Conservation (phyloP, 1,284 basidiomycete genomes). For the Mycosarcoma maydis region DNA sequence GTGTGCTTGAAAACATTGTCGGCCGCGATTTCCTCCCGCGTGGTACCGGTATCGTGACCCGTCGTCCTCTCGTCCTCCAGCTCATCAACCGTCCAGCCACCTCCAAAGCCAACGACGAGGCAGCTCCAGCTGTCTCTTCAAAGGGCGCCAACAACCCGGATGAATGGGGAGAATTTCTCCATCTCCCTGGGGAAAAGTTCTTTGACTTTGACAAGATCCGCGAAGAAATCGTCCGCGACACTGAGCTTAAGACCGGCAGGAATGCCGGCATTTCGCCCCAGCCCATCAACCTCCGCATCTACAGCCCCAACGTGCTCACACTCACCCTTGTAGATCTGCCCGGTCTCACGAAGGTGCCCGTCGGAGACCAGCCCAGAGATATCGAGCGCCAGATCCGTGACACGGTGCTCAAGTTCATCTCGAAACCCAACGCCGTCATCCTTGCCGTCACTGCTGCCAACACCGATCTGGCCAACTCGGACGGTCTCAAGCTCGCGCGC, state of each 20-base stretch:
- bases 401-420: constrained; percentile 92
- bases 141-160: constrained; percentile 58
- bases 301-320: constrained; percentile 94
- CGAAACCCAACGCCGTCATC: constrained; percentile 96
- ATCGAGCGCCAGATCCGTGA: constrained; percentile 96
- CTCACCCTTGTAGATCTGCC: constrained; percentile 95
- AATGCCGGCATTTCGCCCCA: constrained; percentile 98
- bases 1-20: constrained; percentile 78
- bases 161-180: constrained; percentile 97
- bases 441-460: constrained; percentile 96
- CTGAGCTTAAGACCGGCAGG: constrained; percentile 94
- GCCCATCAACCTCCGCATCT: constrained; percentile 93
- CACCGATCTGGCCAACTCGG: constrained; percentile 97
- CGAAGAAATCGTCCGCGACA: constrained; percentile 97
- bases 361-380: constrained; percentile 78
- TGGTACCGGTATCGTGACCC: constrained; percentile 91
- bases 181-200: constrained; percentile 93
- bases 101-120: constrained; percentile 28
- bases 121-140: constrained; percentile 4
- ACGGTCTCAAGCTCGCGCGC: constrained; percentile 94
- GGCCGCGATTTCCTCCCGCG: constrained; percentile 87
- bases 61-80: constrained; percentile 92
- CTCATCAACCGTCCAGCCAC: constrained; percentile 78
- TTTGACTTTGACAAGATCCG: constrained; percentile 93
- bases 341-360: constrained; percentile 82